Evolutionary conservation across 2,329 filamentous ascomycete genomes (phyloP).

Genomic region (Ambrosiella beaveri): DNA sequence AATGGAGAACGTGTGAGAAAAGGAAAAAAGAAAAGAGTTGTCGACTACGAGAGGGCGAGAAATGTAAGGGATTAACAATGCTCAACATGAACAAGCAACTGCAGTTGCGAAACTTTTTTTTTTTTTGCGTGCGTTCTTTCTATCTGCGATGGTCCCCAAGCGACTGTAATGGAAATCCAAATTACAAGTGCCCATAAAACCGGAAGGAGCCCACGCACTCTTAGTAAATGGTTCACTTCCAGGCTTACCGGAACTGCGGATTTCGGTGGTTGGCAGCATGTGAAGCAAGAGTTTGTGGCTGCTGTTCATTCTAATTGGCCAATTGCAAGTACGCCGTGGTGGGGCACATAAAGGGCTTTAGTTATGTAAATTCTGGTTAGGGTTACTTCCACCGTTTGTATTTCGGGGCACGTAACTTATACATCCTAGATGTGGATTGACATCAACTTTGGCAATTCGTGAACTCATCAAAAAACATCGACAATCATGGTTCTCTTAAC

Average conservation of each 20-base stretch:
- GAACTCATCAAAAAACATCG: not conserved
- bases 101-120: not conserved
- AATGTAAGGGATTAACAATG: not conserved
- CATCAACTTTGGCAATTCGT: not conserved
- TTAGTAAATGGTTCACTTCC: not conserved
- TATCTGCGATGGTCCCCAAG: not conserved
- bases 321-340: not conserved
- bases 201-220: not conserved
- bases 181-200: not conserved
- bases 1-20: not conserved
- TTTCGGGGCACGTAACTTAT: not conserved
- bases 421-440: not conserved
- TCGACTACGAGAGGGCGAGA: not conserved
- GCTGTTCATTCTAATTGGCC: not conserved
- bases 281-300: not conserved
- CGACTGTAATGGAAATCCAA: not conserved
- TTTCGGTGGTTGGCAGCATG: not conserved
- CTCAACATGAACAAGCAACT: too few relatives aligned
- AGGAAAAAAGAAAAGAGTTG: not conserved
- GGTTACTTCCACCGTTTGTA: not conserved
- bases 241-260: not conserved
- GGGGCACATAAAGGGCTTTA: too few relatives aligned
- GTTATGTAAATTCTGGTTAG: not conserved
- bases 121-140: not conserved
- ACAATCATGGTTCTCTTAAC: constrained; percentile 56